phyloP scores from a whole-genome alignment of 1,284 basidiomycete genomes.

The Fomitiporia mediterranea region DNA sequence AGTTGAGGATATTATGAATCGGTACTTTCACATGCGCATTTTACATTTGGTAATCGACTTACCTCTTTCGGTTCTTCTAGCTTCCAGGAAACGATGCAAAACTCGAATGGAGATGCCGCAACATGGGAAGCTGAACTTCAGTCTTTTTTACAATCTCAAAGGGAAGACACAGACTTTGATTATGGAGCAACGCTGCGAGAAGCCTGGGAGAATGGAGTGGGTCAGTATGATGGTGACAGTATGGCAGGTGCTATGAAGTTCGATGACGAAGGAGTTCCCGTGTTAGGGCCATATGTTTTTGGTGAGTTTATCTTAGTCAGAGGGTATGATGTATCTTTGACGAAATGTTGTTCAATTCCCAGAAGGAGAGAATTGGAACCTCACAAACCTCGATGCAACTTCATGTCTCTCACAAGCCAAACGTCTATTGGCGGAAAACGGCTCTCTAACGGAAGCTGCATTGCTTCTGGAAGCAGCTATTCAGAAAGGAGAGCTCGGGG shows the following conservation, averaged over 20 bases:
- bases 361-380: constrained; percentile 69
- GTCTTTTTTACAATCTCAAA: constrained; percentile 63
- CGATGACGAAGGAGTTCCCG: constrained; percentile 70
- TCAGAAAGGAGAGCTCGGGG: constrained; percentile 70
- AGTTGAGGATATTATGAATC: neutral
- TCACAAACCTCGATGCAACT: constrained; percentile 43
- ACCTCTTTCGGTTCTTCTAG: constrained; percentile 32
- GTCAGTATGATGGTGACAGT: constrained; percentile 37
- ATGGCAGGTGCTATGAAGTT: constrained; percentile 44
- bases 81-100: constrained; percentile 54
- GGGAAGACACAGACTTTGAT: constrained; percentile 59
- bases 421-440: constrained; percentile 69
- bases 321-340: no score
- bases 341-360: constrained; percentile 4
- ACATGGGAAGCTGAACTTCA: constrained; percentile 91
- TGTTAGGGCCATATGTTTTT: constrained; percentile 67
- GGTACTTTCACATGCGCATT: constrained; percentile 22
- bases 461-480: constrained; percentile 86
- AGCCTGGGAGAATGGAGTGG: constrained; percentile 55
- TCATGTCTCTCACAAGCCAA: constrained; percentile 70
- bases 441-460: constrained; percentile 81
- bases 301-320: constrained; percentile 58
- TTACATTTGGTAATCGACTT: constrained; percentile 10
- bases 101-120: constrained; percentile 59
- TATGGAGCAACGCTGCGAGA: constrained; percentile 56